These are phyloP conservation scores for Aleurites moluccanus DNA, from an alignment of 441 rosid species.

Conservation along the genomic window DNA sequence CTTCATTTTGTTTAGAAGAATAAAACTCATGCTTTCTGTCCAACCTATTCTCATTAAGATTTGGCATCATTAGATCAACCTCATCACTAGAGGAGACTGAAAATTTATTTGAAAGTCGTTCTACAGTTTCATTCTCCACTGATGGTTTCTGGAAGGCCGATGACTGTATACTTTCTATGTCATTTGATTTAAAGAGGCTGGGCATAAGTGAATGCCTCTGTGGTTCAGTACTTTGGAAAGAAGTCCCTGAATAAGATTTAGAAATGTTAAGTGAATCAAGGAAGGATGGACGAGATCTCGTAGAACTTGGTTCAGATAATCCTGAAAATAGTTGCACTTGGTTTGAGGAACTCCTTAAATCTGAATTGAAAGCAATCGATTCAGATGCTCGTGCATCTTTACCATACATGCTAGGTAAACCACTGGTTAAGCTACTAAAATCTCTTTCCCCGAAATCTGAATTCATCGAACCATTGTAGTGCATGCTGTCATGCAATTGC, in stretches of 20 bases:
- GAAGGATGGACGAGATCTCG: slow-evolving; percentile 84
- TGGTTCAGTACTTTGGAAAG: slow-evolving; percentile 39
- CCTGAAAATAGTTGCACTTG: slow-evolving; percentile 36
- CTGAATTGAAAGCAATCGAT: slow-evolving; percentile 43
- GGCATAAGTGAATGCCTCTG: slow-evolving; percentile 34
- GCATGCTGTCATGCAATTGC: slow-evolving; percentile 32
- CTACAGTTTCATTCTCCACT: slow-evolving; percentile 36
- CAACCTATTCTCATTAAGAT: slow-evolving; percentile 32
- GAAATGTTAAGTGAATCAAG: slow-evolving; percentile 76
- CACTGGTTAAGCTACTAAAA: slow-evolving; percentile 42
- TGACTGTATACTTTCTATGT: slow-evolving; percentile 37
- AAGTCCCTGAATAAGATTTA: slow-evolving; percentile 49
- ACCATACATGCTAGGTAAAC: slow-evolving; percentile 36
- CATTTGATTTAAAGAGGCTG: slow-evolving; percentile 36
- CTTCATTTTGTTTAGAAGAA: slow-evolving; percentile 68
- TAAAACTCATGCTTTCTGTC: slow-evolving; percentile 47
- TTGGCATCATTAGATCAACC: slow-evolving; percentile 27
- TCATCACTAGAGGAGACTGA: slow-evolving; percentile 40
- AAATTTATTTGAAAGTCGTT: slow-evolving; percentile 31
- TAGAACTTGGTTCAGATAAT: slow-evolving; percentile 49
- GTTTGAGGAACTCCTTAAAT: slow-evolving; percentile 46
- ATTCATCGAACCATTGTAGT: slow-evolving; percentile 30
- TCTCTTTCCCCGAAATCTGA: slow-evolving; percentile 42
- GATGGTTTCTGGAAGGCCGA: slow-evolving; percentile 38
- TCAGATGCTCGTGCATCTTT: slow-evolving; percentile 39